Evolutionary conservation across 139 green algal genomes (phyloP).

Genomic region (Chlorella sp.): DNA sequence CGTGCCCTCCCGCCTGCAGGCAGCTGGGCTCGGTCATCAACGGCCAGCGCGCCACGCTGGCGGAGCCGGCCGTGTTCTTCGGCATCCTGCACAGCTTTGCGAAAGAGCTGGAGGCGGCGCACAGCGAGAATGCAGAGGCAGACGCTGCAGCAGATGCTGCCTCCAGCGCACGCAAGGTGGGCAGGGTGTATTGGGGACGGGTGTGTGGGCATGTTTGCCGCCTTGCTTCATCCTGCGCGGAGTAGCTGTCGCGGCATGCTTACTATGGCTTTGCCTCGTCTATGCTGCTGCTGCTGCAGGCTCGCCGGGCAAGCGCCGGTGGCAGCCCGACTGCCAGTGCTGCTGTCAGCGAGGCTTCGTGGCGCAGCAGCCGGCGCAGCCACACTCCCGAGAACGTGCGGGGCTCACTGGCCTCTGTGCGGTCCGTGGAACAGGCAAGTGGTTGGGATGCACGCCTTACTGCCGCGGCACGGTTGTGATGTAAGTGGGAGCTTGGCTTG

Average conservation of each 20-base stretch:
- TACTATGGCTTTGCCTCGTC: not conserved
- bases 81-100: constrained; percentile 48
- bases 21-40: constrained; percentile 52
- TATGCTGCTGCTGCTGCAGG: not conserved
- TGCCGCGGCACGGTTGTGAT: too few species aligned
- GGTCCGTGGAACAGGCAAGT: too few species aligned
- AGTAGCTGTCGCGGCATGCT: not conserved
- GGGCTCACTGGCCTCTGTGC: too few species aligned
- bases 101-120: constrained; percentile 47
- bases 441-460: too few species aligned
- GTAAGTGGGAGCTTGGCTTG: too few species aligned
- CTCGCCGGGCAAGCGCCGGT: not conserved
- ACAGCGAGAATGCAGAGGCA: constrained; percentile 47
- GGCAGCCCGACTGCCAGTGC: too few species aligned
- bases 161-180: constrained; percentile 15
- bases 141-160: constrained; percentile 22
- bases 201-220: too few species aligned
- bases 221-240: not conserved
- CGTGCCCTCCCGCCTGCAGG: not conserved
- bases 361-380: too few species aligned
- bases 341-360: too few species aligned
- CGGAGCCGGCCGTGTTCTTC: constrained; percentile 51
- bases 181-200: too few species aligned
- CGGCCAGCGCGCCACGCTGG: constrained; percentile 40
- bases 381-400: too few species aligned